phyloP scores from a whole-genome alignment of 129 eudicot genomes.

The Apium graveolens region DNA sequence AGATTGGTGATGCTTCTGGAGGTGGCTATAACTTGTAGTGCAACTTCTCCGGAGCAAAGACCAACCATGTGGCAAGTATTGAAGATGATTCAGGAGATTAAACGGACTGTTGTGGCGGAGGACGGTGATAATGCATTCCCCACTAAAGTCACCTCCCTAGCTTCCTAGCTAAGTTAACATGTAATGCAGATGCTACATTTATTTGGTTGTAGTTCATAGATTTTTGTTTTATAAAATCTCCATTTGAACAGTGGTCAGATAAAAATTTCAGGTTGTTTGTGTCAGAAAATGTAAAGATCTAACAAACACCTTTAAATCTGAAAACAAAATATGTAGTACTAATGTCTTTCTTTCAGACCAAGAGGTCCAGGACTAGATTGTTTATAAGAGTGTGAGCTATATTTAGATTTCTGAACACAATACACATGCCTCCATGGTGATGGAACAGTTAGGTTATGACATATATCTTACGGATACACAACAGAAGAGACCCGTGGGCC shows the following conservation, averaged over 20 bases:
- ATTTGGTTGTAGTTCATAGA: not conserved
- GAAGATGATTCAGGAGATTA: conserved; percentile 93
- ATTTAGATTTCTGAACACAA: not conserved
- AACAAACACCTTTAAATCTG: not conserved
- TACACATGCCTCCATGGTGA: conserved; percentile 1
- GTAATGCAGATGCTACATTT: not conserved
- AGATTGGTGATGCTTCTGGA: conserved; percentile 67
- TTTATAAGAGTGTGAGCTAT: not conserved
- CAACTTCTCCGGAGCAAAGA: conserved; percentile 68
- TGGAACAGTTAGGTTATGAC: not conserved
- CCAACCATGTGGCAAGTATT: conserved; percentile 94
- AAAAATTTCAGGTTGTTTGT: not conserved
- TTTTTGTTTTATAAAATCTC: not conserved
- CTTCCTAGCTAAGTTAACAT: not conserved
- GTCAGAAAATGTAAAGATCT: not conserved
- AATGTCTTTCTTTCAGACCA: not conserved
- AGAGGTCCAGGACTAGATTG: not conserved
- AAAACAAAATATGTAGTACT: not conserved
- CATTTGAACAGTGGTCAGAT: not conserved
- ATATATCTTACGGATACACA: not conserved
- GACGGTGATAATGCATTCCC: conserved; percentile 29
- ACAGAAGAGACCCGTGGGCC: not conserved
- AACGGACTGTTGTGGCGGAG: conserved; percentile 46
- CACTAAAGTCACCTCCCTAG: not conserved
- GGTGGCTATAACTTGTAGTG: conserved; percentile 77